phyloP scores from a whole-genome alignment of 2,329 filamentous ascomycete species.

The Xylariomycetidae sp. region DNA sequence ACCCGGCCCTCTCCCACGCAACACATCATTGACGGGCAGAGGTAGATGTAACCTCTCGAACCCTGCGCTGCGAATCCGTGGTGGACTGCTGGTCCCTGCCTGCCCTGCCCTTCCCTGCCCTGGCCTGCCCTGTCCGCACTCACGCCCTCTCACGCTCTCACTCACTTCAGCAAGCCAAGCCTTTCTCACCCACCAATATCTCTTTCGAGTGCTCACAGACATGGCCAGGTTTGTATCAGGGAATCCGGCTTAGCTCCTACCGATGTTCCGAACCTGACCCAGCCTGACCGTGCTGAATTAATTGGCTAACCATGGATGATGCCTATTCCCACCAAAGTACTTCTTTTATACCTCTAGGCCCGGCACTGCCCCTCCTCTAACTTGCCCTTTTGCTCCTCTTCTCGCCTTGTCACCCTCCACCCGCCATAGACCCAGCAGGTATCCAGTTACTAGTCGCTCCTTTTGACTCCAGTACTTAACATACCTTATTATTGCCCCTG shows the following conservation, averaged over 20 bases:
- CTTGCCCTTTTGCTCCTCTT: conserved; percentile 33
- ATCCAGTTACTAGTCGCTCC: conserved; percentile 43
- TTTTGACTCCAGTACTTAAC: conserved; percentile 33
- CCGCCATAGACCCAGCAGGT: conserved; percentile 27
- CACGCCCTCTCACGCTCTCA: too few species aligned
- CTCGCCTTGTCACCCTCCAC: conserved; percentile 39
- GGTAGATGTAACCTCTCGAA: conserved; percentile 35
- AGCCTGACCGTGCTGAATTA: conserved; percentile 37
- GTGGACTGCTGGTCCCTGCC: conserved; percentile 24
- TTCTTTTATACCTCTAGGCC: conserved; percentile 47
- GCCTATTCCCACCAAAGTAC: conserved; percentile 35
- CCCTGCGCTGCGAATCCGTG: conserved; percentile 31
- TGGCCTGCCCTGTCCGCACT: conserved; percentile 23
- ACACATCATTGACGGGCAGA: conserved; percentile 36
- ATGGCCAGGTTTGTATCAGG: conserved; percentile 38
- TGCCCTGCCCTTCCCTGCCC: too few species aligned
- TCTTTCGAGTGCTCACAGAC: conserved; percentile 25
- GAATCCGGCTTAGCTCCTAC: conserved; percentile 46
- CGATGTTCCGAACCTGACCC: conserved; percentile 43
- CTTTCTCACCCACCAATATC: conserved; percentile 29
- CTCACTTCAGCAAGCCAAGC: conserved; percentile 33
- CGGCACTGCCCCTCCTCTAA: conserved; percentile 43
- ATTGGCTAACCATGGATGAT: conserved; percentile 32
- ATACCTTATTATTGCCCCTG: conserved; percentile 35
- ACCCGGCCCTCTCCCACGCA: conserved; percentile 23